Evolutionary conservation across 78 protist species (phyloP), one percentile per base, ranked within the genome.

Genomic region (slime mould (Dictyostelium discoideum)): DNA sequence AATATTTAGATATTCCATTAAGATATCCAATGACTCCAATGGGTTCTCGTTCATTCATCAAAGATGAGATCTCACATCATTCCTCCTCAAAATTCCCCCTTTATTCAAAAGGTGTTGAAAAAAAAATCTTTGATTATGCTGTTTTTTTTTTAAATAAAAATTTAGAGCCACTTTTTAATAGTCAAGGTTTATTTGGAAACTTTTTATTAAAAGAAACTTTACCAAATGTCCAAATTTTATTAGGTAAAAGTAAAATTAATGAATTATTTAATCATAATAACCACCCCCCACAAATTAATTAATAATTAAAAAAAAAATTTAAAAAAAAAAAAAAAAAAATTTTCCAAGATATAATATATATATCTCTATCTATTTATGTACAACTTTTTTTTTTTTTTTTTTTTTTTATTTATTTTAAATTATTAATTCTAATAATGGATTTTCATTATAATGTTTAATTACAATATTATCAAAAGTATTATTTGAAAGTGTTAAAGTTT

Each of bases 1-100:
- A 85, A 69, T 89, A 95, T 39, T 82, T 95, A 5, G 92, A 87
- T 22, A 84, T 95, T 54, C 97, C 97, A 73, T 81, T 95, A 1
- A 57, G 97, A 8, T 95, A 95, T 50, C 97, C 93, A 65, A 95
- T 95, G 94, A 86, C 87, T 40, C 97, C 94, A 1, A 95, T 95
- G 97, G 93, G 92, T 39, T 95, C 97, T 1, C 67, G 97, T 69
- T 95, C 97, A 5, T 82, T 67, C 50, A 95, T 95, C 57, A 72
- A 83, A 29, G 97, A 95, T 78, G 97, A 95, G 32, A 95, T 95
- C 4, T 84, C 86, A 10, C 87, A 86, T 29, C 93, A 86, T 7
- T n/a, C 40, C n/a, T 78, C 92, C 1, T 86, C 96, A 1, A 95
- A 87, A 84, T 95, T 90, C 24, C 97, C 93, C 16, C 81, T 95